These are phyloP conservation scores for Pedinophyceae sp. DNA, from an alignment of 139 green algal species.

Conservation along the genomic window DNA sequence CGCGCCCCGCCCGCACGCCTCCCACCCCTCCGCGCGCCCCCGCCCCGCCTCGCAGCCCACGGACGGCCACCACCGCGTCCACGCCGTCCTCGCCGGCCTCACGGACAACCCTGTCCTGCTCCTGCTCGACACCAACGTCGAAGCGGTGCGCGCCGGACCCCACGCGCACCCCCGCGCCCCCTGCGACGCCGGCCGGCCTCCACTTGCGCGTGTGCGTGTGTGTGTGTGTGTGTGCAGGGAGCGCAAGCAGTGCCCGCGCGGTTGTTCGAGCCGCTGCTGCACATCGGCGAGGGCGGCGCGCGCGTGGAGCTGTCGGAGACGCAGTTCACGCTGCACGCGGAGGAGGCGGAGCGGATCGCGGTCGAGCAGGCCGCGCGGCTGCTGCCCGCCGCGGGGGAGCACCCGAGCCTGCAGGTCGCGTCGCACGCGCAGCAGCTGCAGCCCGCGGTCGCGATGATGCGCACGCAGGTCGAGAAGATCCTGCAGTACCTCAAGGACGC, in stretches of 20 bases:
- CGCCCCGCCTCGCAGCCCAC: background rate
- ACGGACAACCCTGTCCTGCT: background rate
- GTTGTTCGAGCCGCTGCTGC: background rate
- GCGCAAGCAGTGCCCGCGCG: too few species aligned
- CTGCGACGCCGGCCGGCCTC: background rate
- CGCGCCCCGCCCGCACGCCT: background rate
- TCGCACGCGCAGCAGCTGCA: background rate
- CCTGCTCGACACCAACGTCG: background rate
- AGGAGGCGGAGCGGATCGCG: background rate
- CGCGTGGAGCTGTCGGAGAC: background rate
- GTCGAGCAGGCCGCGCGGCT: background rate
- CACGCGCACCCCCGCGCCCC: too few species aligned
- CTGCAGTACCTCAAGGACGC: background rate
- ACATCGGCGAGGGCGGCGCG: background rate
- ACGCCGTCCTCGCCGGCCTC: background rate
- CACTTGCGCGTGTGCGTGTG: background rate
- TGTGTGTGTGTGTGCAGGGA: too few species aligned
- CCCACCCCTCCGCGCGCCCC: too few species aligned
- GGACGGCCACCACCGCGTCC: background rate
- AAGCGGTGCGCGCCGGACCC: background rate
- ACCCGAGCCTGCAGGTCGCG: background rate
- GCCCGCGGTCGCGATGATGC: background rate
- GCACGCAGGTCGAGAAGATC: background rate
- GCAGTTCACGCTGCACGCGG: background rate
- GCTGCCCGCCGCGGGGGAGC: background rate